These are phyloP conservation scores for Neckera pumila DNA, from an alignment of 225 moss, liverwort and hornwort genomes.

Conservation along the genomic window DNA sequence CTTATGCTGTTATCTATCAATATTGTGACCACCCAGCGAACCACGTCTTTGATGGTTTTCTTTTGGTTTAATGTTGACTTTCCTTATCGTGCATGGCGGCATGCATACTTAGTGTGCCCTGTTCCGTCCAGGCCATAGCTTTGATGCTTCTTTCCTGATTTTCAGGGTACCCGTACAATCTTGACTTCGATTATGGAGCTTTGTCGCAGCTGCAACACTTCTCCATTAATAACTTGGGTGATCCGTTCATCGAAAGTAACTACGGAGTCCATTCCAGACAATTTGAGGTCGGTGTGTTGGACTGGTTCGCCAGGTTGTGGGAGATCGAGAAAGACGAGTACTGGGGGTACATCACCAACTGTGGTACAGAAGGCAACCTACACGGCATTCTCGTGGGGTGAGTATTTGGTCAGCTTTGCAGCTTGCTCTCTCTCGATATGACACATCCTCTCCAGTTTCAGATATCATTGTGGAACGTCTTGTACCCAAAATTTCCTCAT, in stretches of 20 bases:
- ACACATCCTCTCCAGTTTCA: not conserved
- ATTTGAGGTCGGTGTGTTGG: constrained; percentile 27
- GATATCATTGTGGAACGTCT: not conserved
- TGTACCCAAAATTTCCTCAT: not conserved
- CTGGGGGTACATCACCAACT: constrained; percentile 33
- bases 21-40: not conserved
- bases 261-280: constrained; percentile 23
- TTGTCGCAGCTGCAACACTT: constrained; percentile 19
- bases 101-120: not conserved
- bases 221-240: constrained; percentile 24
- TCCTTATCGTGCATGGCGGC: not conserved
- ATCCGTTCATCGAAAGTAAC: constrained; percentile 25
- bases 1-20: not conserved
- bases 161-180: constrained; percentile 27
- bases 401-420: not conserved
- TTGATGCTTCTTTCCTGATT: not conserved
- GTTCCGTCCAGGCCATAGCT: not conserved
- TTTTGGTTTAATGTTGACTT: not conserved
- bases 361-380: constrained; percentile 29
- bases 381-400: constrained; percentile 29
- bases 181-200: constrained; percentile 30
- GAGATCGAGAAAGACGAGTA: constrained; percentile 29
- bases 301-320: constrained; percentile 33
- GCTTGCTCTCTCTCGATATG: not conserved
- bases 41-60: not conserved